These are phyloP conservation scores for Lactifluus subvellereus DNA, from an alignment of 768 basidiomycete genomes.

Conservation along the genomic window DNA sequence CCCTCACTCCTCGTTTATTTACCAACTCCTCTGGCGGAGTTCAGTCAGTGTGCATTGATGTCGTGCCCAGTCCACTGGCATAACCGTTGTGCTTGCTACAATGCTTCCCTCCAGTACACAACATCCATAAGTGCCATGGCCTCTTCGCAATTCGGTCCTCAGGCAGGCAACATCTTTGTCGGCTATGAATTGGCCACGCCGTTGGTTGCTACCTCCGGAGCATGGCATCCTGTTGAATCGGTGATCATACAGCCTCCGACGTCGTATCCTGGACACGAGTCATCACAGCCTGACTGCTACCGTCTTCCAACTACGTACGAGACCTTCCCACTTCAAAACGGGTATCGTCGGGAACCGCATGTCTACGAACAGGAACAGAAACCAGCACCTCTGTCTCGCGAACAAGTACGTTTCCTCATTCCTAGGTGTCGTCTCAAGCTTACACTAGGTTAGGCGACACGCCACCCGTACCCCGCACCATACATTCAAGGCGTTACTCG, in stretches of 20 bases:
- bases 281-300: not conserved
- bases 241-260: constrained; percentile 2
- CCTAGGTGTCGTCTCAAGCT: not conserved
- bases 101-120: constrained; percentile 8
- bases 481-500: constrained; percentile 11
- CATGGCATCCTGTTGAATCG: constrained; percentile 11
- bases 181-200: constrained; percentile 17
- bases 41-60: constrained; percentile 8
- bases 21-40: not conserved
- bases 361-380: constrained; percentile 5
- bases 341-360: not conserved
- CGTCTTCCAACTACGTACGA: not conserved
- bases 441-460: not conserved
- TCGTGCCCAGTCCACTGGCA: constrained; percentile 16
- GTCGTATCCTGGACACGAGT: constrained; percentile 1
- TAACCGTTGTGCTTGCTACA: constrained; percentile 11
- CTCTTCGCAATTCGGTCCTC: constrained; percentile 12
- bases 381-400: not conserved
- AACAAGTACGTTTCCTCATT: not conserved
- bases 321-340: not conserved
- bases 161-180: constrained; percentile 5
- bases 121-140: not conserved
- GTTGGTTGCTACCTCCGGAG: not conserved
- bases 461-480: not conserved
- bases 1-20: constrained; percentile 8